Evolutionary conservation across 2,329 filamentous ascomycete genomes (phyloP).

Genomic region (Monilinia polystroma): DNA sequence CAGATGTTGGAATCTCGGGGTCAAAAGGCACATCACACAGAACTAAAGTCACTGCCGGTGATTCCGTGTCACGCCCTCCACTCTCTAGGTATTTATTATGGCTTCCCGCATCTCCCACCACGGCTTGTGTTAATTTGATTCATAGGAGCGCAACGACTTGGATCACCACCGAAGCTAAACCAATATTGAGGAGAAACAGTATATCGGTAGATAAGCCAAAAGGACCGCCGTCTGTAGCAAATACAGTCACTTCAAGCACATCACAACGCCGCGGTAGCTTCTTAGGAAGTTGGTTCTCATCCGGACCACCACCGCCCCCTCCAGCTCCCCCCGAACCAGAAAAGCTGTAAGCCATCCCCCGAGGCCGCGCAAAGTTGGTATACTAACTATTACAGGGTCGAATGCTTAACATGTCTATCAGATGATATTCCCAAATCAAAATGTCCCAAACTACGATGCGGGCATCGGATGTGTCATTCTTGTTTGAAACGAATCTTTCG

Average conservation of each 20-base stretch:
- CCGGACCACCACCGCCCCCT: slow-evolving; percentile 24
- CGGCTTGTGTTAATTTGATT: slow-evolving; percentile 27
- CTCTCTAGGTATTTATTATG: slow-evolving; percentile 31
- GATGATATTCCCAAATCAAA: slow-evolving; percentile 64
- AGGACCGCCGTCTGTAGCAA: slow-evolving; percentile 27
- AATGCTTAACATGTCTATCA: slow-evolving; percentile 70
- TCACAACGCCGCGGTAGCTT: slow-evolving; percentile 29
- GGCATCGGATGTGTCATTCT: slow-evolving; percentile 75
- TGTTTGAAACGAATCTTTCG: slow-evolving; percentile 75
- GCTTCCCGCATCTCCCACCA: not conserved
- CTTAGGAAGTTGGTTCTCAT: slow-evolving; percentile 32
- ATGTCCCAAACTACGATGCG: slow-evolving; percentile 71
- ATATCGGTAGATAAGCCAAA: slow-evolving; percentile 29
- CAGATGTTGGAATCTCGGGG: slow-evolving; percentile 24
- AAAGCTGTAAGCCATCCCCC: slow-evolving; percentile 32
- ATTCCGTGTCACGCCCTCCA: slow-evolving; percentile 28
- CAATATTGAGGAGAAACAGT: slow-evolving; percentile 32
- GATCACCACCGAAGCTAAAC: slow-evolving; percentile 24
- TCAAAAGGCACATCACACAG: slow-evolving; percentile 30
- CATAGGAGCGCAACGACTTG: slow-evolving; percentile 23
- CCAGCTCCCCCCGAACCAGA: slow-evolving; percentile 30
- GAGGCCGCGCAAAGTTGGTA: not conserved
- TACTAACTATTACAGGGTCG: slow-evolving; percentile 50
- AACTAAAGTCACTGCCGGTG: slow-evolving; percentile 29
- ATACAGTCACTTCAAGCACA: slow-evolving; percentile 22